phyloP scores from a whole-genome alignment of 2,329 filamentous ascomycete species.

The Cladosporium sp. region DNA sequence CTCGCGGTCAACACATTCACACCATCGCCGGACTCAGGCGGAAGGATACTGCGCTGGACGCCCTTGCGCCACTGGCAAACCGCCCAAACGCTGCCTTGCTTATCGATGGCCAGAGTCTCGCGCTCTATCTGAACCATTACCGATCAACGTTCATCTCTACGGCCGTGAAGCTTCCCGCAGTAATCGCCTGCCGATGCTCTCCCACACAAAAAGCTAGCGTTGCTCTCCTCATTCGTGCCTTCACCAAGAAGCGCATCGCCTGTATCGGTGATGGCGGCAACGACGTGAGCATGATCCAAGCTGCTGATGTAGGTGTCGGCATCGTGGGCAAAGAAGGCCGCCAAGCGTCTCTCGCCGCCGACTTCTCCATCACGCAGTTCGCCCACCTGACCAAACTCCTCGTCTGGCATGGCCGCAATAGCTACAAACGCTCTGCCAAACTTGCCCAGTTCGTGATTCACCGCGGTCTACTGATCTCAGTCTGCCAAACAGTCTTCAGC shows the following conservation, averaged over 20 bases:
- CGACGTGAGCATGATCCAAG: constrained; percentile 98
- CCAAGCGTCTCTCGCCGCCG: constrained; percentile 89
- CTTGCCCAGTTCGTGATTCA: constrained; percentile 98
- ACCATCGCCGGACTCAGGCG: constrained; percentile 73
- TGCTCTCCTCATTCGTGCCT: constrained; percentile 80
- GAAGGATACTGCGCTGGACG: constrained; percentile 79
- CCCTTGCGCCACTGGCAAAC: constrained; percentile 80
- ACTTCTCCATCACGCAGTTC: constrained; percentile 96
- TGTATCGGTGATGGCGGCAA: constrained; percentile 98
- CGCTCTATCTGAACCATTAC: constrained; percentile 78
- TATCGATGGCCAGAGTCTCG: constrained; percentile 88
- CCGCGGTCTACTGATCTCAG: constrained; percentile 86
- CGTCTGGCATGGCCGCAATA: constrained; percentile 98
- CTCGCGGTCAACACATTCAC: constrained; percentile 91
- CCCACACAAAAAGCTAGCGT: constrained; percentile 96
- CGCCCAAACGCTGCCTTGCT: constrained; percentile 84
- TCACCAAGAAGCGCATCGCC: constrained; percentile 92
- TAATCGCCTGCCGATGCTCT: constrained; percentile 94
- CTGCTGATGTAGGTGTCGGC: constrained; percentile 93
- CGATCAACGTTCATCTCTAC: constrained; percentile 80
- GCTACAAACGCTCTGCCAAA: constrained; percentile 93
- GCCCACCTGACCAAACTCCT: constrained; percentile 90
- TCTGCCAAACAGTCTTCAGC: constrained; percentile 96
- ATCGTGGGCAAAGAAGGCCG: constrained; percentile 97
- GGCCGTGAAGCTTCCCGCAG: constrained; percentile 81